phyloP scores from a whole-genome alignment of 805 yeast species.

The Candida patagonica region DNA sequence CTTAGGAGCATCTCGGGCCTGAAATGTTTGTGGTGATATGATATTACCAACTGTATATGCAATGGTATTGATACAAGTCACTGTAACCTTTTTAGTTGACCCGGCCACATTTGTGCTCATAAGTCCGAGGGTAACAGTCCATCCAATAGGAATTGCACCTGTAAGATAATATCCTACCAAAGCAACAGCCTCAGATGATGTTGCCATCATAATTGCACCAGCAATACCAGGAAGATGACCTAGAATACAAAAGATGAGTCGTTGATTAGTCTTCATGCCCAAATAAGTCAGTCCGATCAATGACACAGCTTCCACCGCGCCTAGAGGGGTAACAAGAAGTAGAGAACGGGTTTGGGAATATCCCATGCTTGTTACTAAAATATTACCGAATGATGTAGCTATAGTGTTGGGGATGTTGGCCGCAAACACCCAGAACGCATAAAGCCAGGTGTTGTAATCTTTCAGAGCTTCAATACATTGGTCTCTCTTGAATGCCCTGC shows the following conservation, averaged over 20 bases:
- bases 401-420: conserved; percentile 10
- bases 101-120: conserved; percentile 52
- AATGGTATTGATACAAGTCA: conserved; percentile 48
- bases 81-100: conserved; percentile 55
- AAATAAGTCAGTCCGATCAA: conserved; percentile 24
- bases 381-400: conserved; percentile 14
- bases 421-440: conserved; percentile 18
- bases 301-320: conserved; percentile 39
- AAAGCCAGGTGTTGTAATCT: conserved; percentile 32
- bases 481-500: conserved; percentile 31
- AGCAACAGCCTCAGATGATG: conserved; percentile 30
- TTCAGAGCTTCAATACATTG: conserved; percentile 37
- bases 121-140: conserved; percentile 33
- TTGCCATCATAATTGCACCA: conserved; percentile 38
- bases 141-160: conserved; percentile 22
- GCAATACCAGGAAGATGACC: conserved; percentile 40
- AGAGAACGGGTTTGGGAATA: conserved; percentile 25
- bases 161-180: conserved; percentile 35
- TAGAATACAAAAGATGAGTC: conserved; percentile 33
- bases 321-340: conserved; percentile 36
- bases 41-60: conserved; percentile 63
- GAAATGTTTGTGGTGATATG: conserved; percentile 66
- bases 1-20: conserved; percentile 45
- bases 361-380: conserved; percentile 32
- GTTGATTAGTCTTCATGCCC: conserved; percentile 9